phyloP scores from a whole-genome alignment of 305 asterid species.

The Solanum hybrid region DNA sequence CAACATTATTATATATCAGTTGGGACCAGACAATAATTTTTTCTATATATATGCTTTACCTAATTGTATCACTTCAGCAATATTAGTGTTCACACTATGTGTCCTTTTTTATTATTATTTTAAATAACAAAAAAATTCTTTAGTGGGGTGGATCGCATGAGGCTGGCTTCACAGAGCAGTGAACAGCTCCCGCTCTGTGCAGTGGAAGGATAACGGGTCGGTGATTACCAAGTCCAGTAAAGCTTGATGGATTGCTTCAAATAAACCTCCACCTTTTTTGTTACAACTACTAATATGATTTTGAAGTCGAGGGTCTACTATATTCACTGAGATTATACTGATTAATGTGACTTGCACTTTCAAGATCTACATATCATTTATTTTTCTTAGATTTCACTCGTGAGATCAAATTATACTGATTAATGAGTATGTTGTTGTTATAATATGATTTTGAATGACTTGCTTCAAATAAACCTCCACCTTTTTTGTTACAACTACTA shows the following conservation, averaged over 20 bases:
- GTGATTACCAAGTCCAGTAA: too few species aligned
- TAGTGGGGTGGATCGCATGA: neutral
- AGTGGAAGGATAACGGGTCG: too few species aligned
- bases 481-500: too few species aligned
- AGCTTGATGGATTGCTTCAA: too few species aligned
- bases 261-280: too few species aligned
- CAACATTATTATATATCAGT: neutral
- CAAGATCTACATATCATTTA: fast-evolving
- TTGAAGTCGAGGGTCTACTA: too few species aligned
- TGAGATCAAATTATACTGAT: neutral
- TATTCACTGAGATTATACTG: neutral
- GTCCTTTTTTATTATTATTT: neutral
- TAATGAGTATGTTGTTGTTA: neutral
- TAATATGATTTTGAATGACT: neutral
- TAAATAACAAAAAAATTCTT: neutral
- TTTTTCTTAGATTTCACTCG: fast-evolving
- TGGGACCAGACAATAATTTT: neutral
- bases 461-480: too few species aligned
- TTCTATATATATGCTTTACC: neutral
- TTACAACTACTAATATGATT: too few species aligned
- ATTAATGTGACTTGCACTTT: neutral
- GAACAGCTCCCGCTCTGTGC: too few species aligned
- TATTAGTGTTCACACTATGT: neutral
- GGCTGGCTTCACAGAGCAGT: too few species aligned
- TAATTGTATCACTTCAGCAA: slow-evolving; percentile 1